These are phyloP conservation scores for Handroanthus guayacan DNA, from an alignment of 257 asterid genomes.

Conservation along the genomic window DNA sequence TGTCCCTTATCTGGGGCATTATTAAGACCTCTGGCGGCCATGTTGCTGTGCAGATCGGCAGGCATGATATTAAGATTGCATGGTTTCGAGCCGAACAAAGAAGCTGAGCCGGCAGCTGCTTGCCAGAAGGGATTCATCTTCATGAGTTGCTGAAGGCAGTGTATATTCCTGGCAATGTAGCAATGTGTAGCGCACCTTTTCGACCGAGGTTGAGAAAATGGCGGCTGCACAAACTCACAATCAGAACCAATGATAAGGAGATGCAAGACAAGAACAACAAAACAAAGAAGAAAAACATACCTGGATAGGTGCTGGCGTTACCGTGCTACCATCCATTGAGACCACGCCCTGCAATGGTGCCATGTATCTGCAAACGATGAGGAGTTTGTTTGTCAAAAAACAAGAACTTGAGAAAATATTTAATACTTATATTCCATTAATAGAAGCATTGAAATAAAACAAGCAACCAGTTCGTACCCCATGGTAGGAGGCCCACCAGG, in stretches of 20 bases:
- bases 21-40: background rate
- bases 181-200: background rate
- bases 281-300: background rate
- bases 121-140: conserved; percentile 2
- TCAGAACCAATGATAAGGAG: background rate
- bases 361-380: background rate
- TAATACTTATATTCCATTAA: background rate
- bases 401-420: background rate
- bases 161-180: conserved; percentile 2
- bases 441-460: background rate
- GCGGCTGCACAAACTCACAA: background rate
- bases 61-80: background rate
- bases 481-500: background rate
- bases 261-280: background rate
- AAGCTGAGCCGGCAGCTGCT: background rate
- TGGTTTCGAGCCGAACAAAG: background rate
- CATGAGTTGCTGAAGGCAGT: background rate
- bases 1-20: background rate
- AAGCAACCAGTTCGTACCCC: background rate
- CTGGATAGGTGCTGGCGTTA: background rate
- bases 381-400: background rate
- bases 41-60: background rate
- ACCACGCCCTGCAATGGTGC: background rate
- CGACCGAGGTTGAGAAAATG: background rate
- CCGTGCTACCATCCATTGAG: background rate